phyloP scores from a whole-genome alignment of 352 stramenopile species.

The Phytophthora europaea region DNA sequence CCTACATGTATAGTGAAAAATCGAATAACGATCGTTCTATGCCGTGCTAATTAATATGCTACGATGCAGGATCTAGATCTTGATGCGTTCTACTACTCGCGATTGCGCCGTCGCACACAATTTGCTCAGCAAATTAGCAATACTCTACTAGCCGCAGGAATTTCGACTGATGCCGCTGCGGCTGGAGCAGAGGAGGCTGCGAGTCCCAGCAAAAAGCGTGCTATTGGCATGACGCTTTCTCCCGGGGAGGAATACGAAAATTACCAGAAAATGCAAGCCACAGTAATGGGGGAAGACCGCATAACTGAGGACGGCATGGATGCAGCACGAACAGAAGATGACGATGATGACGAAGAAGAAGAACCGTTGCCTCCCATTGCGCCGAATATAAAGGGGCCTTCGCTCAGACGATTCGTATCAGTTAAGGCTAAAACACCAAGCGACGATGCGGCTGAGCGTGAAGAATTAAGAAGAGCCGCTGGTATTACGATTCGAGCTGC shows the following conservation, averaged over 20 bases:
- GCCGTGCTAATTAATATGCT: not conserved
- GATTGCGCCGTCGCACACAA: constrained; percentile 60
- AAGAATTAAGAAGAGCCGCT: constrained; percentile 27
- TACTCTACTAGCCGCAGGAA: constrained; percentile 45
- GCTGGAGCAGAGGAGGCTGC: constrained; percentile 27
- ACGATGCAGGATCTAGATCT: constrained; percentile 62
- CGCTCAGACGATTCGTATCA: not conserved
- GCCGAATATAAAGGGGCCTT: not conserved
- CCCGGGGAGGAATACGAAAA: constrained; percentile 79
- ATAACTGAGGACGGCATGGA: constrained; percentile 40
- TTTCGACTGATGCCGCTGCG: constrained; percentile 34
- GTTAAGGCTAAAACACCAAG: not conserved
- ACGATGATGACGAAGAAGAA: constrained; percentile 26
- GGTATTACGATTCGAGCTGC: constrained; percentile 25
- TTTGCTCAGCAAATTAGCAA: constrained; percentile 64
- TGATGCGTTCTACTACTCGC: constrained; percentile 65
- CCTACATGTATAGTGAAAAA: not conserved
- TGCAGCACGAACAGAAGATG: constrained; percentile 27
- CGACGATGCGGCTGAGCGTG: constrained; percentile 15
- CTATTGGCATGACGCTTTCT: constrained; percentile 74
- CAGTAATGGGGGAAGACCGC: constrained; percentile 32
- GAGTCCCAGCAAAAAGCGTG: constrained; percentile 50
- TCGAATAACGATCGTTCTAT: not conserved
- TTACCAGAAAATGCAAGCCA: constrained; percentile 67
- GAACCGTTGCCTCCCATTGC: not conserved